phyloP scores from a whole-genome alignment of 805 yeast genomes.

The Wickerhamomyces pijperi region DNA sequence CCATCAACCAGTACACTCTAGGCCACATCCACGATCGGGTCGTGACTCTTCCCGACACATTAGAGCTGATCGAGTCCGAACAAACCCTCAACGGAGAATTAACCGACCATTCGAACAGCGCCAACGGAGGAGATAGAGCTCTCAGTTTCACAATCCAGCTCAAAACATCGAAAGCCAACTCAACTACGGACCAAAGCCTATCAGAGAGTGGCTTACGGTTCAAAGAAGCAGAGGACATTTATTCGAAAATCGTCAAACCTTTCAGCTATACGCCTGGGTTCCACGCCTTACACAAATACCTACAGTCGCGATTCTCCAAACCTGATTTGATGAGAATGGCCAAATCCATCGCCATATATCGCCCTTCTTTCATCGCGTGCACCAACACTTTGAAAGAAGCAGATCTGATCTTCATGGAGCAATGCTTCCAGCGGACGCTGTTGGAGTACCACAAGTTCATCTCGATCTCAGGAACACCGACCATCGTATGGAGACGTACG shows the following conservation, averaged over 20 bases:
- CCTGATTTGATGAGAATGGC: conserved; percentile 72
- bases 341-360: conserved; percentile 75
- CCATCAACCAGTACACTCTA: conserved; percentile 58
- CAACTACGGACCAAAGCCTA: conserved; percentile 4
- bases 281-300: conserved; percentile 67
- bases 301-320: conserved; percentile 59
- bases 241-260: conserved; percentile 62
- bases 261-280: conserved; percentile 88
- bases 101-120: background rate
- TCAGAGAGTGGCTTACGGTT: conserved; percentile 29
- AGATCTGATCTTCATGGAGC: conserved; percentile 90
- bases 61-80: conserved; percentile 19
- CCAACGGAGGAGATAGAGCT: background rate
- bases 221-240: conserved; percentile 69
- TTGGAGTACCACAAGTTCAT: conserved; percentile 83
- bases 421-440: conserved; percentile 86
- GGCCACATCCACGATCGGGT: conserved; percentile 34
- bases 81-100: conserved; percentile 1
- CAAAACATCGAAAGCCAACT: conserved; percentile 14
- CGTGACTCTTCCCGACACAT: conserved; percentile 50
- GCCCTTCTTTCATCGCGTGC: conserved; percentile 90
- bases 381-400: conserved; percentile 81
- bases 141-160: conserved; percentile 9
- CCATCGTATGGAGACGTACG: conserved; percentile 90
- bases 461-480: conserved; percentile 82